These are phyloP conservation scores for Logfia minima DNA, from an alignment of 129 eudicot genomes.

Conservation along the genomic window DNA sequence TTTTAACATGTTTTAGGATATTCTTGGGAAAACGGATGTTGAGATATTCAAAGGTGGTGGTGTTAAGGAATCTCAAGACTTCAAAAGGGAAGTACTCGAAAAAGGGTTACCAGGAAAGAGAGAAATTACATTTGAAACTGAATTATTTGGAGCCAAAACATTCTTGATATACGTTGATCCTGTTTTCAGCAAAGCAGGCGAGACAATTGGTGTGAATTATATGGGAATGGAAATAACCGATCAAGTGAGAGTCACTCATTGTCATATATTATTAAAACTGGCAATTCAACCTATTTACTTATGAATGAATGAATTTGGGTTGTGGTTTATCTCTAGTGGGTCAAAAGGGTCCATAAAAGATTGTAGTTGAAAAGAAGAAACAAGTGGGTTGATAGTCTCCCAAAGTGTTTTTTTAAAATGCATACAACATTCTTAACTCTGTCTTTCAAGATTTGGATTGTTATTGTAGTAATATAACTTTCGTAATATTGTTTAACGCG, in stretches of 20 bases:
- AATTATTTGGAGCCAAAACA: conserved; percentile 79
- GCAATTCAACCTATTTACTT: neutral
- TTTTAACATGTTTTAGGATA: conserved; percentile 50
- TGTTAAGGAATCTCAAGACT: conserved; percentile 91
- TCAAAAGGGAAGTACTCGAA: conserved; percentile 87
- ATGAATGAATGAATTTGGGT: neutral
- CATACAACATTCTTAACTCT: neutral
- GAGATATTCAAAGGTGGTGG: conserved; percentile 88
- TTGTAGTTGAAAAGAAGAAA: neutral
- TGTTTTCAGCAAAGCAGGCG: conserved; percentile 84
- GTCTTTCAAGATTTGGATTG: neutral
- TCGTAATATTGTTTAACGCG: neutral
- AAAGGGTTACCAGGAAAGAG: conserved; percentile 79
- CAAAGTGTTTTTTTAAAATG: no score
- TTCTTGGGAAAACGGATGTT: conserved; percentile 86
- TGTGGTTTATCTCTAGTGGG: neutral
- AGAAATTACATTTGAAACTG: conserved; percentile 90
- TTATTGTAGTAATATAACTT: neutral
- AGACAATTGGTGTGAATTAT: conserved; percentile 84
- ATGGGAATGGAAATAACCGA: conserved; percentile 99
- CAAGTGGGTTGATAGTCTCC: neutral
- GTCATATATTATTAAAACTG: neutral
- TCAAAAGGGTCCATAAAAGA: neutral
- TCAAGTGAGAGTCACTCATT: conserved; percentile 51
- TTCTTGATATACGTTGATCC: conserved; percentile 88